phyloP scores from a whole-genome alignment of 306 rosid species.

The Canavalia ensiformis region DNA sequence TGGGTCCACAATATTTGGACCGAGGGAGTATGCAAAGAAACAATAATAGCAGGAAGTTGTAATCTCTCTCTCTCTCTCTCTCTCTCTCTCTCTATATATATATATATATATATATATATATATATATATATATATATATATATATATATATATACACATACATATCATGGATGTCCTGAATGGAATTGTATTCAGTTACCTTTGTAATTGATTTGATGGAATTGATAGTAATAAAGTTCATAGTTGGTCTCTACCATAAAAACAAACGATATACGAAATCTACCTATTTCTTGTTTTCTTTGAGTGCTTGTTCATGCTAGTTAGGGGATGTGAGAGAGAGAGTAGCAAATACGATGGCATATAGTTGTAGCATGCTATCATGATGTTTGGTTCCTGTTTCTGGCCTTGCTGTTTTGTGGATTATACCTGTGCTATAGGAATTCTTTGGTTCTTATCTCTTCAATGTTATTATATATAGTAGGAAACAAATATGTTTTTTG shows the following conservation, averaged over 20 bases:
- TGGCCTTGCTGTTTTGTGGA: neutral
- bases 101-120: neutral
- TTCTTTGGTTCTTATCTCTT: neutral
- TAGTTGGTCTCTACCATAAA: slow-evolving; percentile 16
- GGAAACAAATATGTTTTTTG: neutral
- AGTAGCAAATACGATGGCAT: slow-evolving; percentile 4
- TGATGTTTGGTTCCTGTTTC: neutral
- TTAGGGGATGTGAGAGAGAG: neutral
- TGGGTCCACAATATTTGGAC: slow-evolving; percentile 93
- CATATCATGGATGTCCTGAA: slow-evolving; percentile 15
- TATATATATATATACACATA: neutral
- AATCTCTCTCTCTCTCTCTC: slow-evolving; percentile 19
- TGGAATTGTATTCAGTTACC: slow-evolving; percentile 38
- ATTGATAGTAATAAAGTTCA: slow-evolving; percentile 18
- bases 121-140: neutral
- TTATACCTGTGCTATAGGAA: neutral
- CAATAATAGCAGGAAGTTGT: slow-evolving; percentile 39
- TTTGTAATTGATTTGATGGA: slow-evolving; percentile 32
- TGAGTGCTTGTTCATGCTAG: slow-evolving; percentile 17
- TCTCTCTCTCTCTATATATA: neutral
- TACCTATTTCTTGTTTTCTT: slow-evolving; percentile 27
- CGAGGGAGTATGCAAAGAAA: slow-evolving; percentile 91
- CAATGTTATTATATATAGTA: neutral
- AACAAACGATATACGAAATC: slow-evolving; percentile 21
- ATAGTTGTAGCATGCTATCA: slow-evolving; percentile 18